Evolutionary conservation across 352 stramenopile genomes (phyloP).

Genomic region (Globisporangium apiculatum): DNA sequence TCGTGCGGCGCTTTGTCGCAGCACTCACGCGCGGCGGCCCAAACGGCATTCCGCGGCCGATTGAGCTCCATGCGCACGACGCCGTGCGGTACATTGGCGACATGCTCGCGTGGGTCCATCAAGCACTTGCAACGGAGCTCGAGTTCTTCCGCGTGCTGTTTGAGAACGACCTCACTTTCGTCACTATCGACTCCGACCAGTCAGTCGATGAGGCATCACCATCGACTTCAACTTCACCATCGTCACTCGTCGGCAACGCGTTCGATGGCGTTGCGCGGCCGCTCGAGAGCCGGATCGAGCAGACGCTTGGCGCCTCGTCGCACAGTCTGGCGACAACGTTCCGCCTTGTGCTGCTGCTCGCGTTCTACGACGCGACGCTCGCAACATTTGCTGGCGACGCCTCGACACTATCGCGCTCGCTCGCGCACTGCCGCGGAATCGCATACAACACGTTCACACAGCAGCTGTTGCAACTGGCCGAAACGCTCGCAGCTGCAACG

Average conservation of each 20-base stretch:
- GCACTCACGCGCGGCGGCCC: conserved; percentile 66
- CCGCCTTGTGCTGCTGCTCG: conserved; percentile 58
- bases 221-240: too few relatives aligned
- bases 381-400: conserved; percentile 25
- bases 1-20: conserved; percentile 70
- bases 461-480: conserved; percentile 45
- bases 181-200: too few relatives aligned
- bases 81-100: conserved; percentile 83
- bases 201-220: conserved; percentile 16
- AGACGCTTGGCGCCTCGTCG: conserved; percentile 36
- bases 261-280: conserved; percentile 58
- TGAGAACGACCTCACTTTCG: conserved; percentile 27
- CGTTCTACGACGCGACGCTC: conserved; percentile 63
- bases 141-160: conserved; percentile 81
- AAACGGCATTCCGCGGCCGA: conserved; percentile 69
- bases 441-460: conserved; percentile 41
- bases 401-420: conserved; percentile 23
- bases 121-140: conserved; percentile 70
- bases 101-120: conserved; percentile 87
- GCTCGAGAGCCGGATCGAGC: conserved; percentile 58
- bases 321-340: conserved; percentile 54
- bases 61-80: conserved; percentile 86
- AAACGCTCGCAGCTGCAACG: conserved; percentile 31
- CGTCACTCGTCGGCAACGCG: conserved; percentile 45
- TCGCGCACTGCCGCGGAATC: conserved; percentile 32